Evolutionary conservation across 192 early-diverging fungal genomes (phyloP).

Genomic region (Cladochytrium replicatum): DNA sequence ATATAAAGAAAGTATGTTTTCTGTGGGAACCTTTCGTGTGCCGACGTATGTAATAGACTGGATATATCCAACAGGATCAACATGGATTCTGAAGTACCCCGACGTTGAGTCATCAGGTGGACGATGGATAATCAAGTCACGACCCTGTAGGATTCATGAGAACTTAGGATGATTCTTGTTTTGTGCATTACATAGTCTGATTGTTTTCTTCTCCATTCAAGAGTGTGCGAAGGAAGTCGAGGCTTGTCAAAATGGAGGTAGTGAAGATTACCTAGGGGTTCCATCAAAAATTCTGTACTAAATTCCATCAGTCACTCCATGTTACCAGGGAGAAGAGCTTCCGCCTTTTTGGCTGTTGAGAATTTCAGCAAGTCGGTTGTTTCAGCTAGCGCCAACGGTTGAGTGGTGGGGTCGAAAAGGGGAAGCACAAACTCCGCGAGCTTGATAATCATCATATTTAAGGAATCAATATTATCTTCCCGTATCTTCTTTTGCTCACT

Average conservation of each 20-base stretch:
- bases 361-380: constrained; percentile 14
- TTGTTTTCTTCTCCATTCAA: constrained; percentile 18
- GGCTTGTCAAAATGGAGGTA: constrained; percentile 44
- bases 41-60: constrained; percentile 40
- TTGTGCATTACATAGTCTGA: constrained; percentile 24
- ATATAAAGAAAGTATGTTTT: constrained; percentile 35
- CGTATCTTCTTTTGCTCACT: constrained; percentile 14
- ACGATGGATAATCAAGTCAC: constrained; percentile 34
- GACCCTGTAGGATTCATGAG: constrained; percentile 21
- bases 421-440: constrained; percentile 31
- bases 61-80: constrained; percentile 36
- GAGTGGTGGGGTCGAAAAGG: constrained; percentile 29
- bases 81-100: constrained; percentile 37
- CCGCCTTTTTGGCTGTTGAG: constrained; percentile 22
- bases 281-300: too few species aligned
- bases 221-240: constrained; percentile 22
- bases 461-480: too few species aligned
- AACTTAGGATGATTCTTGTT: constrained; percentile 2
- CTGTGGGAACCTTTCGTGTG: constrained; percentile 18
- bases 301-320: background rate
- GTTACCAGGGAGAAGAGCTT: constrained; percentile 25
- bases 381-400: constrained; percentile 4
- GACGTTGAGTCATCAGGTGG: constrained; percentile 3
- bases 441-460: constrained; percentile 1
- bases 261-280: constrained; percentile 10